Conservation (phyloP, 2,329 filamentous ascomycete genomes). For the Taxawa tesnikishii region DNA sequence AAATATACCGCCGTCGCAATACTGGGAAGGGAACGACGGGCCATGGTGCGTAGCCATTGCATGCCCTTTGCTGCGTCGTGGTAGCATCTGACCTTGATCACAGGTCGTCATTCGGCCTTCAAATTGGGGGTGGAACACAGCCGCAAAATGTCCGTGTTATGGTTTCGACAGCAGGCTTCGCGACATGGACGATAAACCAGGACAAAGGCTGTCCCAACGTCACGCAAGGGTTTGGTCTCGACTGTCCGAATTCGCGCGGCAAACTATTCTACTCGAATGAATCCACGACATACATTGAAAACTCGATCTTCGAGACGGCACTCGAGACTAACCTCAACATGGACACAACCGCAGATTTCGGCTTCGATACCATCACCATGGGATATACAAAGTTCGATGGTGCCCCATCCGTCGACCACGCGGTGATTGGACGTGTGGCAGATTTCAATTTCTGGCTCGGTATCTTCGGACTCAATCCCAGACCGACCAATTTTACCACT, state of each 20-base stretch:
- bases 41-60: conserved; percentile 13
- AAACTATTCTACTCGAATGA: conserved; percentile 35
- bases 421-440: conserved; percentile 12
- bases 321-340: conserved; percentile 42
- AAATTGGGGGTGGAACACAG: conserved; percentile 17
- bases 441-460: conserved; percentile 19
- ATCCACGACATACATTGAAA: conserved; percentile 47
- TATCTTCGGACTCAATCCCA: conserved; percentile 21
- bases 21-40: conserved; percentile 22
- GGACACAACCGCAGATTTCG: conserved; percentile 15
- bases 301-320: conserved; percentile 50
- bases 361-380: conserved; percentile 21
- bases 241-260: conserved; percentile 19
- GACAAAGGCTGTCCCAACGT: conserved; percentile 16
- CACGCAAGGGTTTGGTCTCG: conserved; percentile 13
- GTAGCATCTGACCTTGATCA: no score
- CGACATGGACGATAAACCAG: conserved; percentile 16
- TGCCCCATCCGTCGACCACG: conserved; percentile 16
- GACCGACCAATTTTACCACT: conserved; percentile 22
- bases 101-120: conserved; percentile 25
- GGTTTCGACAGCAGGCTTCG: conserved; percentile 18
- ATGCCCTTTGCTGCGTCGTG: no score
- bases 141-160: conserved; percentile 20
- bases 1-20: conserved; percentile 21
- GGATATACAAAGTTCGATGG: conserved; percentile 23